A percentile compares a stretch with the other conserved stretches of the same genome.
phyloP scores from a whole-genome alignment of 805 yeast genomes.

The Saccharomycopsis fermentans region DNA sequence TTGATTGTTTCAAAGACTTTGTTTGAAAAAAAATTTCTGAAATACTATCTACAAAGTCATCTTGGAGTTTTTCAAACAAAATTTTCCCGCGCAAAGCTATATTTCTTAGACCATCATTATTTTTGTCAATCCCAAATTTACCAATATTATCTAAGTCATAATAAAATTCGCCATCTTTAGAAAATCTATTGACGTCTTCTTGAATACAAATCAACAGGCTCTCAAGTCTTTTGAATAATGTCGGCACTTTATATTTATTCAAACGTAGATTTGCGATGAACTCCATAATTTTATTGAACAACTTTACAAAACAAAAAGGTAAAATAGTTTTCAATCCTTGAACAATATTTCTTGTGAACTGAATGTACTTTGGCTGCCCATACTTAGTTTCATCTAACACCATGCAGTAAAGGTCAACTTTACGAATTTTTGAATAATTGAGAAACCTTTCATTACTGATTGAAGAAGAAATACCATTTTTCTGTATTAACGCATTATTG shows the following conservation, averaged over 20 bases:
- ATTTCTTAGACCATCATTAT: constrained; percentile 9
- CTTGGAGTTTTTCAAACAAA: constrained; percentile 7
- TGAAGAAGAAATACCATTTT: background rate
- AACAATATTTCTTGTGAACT: background rate
- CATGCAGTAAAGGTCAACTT: constrained; percentile 2
- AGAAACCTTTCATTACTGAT: background rate
- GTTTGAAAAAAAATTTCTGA: constrained; percentile 1
- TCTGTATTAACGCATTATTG: background rate
- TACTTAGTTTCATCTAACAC: background rate
- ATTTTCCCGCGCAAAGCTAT: constrained; percentile 8
- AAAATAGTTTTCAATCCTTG: background rate
- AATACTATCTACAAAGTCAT: constrained; percentile 2
- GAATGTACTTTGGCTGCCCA: background rate
- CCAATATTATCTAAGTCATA: background rate
- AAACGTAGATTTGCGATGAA: background rate
- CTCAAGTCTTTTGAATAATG: background rate
- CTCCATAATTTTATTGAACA: background rate
- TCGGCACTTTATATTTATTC: background rate
- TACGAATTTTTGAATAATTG: background rate
- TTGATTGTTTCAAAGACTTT: background rate
- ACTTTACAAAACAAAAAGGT: constrained; percentile 6
- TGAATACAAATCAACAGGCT: background rate
- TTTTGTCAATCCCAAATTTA: background rate
- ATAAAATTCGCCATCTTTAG: constrained; percentile 3
- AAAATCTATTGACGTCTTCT: background rate